A percentile compares a stretch with the other conserved stretches of the same genome.
phyloP scores from a whole-genome alignment of 2,329 filamentous ascomycete species.

The Neonectria faginata region DNA sequence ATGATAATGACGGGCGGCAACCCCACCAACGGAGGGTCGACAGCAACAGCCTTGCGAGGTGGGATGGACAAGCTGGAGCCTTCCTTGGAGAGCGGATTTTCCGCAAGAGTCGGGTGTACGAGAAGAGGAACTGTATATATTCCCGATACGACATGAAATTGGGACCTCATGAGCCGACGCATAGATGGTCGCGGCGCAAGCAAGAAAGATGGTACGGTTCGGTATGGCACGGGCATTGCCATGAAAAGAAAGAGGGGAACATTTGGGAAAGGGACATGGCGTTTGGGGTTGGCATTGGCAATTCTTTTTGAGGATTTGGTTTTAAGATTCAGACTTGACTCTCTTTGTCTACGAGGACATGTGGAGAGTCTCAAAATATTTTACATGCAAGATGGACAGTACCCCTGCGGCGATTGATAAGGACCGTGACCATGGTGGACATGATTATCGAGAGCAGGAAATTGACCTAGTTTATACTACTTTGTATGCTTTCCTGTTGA shows the following conservation, averaged over 20 bases:
- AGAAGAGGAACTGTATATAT: conserved; percentile 21
- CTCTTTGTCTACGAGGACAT: neutral
- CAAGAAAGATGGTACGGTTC: conserved; percentile 31
- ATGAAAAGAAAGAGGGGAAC: conserved; percentile 26
- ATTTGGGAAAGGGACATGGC: conserved; percentile 36
- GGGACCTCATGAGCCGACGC: conserved; percentile 27
- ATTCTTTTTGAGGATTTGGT: conserved; percentile 6
- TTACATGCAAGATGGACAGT: conserved; percentile 12
- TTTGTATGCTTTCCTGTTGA: neutral
- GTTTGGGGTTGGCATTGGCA: conserved; percentile 26
- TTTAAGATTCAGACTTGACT: conserved; percentile 12
- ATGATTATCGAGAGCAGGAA: neutral
- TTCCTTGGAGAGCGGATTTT: neutral
- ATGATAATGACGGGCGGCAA: neutral
- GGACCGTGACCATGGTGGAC: neutral
- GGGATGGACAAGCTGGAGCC: neutral
- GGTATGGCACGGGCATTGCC: conserved; percentile 29
- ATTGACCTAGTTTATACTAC: conserved; percentile 5
- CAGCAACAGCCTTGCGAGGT: neutral
- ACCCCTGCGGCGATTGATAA: conserved; percentile 11
- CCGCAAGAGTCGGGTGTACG: neutral
- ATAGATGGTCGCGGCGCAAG: conserved; percentile 40
- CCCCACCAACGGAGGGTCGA: neutral
- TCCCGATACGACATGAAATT: conserved; percentile 14
- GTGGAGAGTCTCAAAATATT: conserved; percentile 6